A percentile compares a stretch with the other conserved stretches of the same genome.
phyloP scores from a whole-genome alignment of 768 basidiomycete species.

The Tephrocybe sp. region DNA sequence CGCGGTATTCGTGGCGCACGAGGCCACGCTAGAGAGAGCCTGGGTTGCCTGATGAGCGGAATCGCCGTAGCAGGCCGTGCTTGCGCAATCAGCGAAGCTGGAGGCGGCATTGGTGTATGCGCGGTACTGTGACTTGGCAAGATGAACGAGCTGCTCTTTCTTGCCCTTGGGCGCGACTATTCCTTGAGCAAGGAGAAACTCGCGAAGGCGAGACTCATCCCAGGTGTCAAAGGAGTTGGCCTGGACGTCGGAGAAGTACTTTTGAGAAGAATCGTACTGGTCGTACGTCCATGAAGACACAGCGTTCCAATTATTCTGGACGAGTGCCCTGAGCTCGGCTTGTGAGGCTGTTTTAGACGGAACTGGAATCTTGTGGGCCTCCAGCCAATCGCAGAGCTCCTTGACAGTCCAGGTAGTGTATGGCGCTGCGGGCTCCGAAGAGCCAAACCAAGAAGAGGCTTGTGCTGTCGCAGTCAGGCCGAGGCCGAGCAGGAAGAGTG shows the following conservation, averaged over 20 bases:
- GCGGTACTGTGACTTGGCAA: constrained; percentile 72
- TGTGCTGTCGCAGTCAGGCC: constrained; percentile 31
- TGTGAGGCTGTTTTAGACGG: constrained; percentile 45
- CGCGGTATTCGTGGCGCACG: constrained; percentile 55
- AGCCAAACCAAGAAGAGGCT: constrained; percentile 54
- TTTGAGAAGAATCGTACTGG: constrained; percentile 64
- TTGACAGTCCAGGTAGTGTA: constrained; percentile 60
- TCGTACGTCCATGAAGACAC: constrained; percentile 59
- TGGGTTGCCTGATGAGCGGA: constrained; percentile 38
- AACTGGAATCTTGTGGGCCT: constrained; percentile 59
- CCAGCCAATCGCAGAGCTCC: constrained; percentile 69
- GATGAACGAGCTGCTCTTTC: constrained; percentile 74
- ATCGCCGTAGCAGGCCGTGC: constrained; percentile 51
- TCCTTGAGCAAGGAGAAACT: constrained; percentile 86
- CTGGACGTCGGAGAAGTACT: constrained; percentile 56
- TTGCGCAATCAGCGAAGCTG: constrained; percentile 50
- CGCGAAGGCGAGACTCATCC: constrained; percentile 80
- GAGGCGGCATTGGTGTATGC: constrained; percentile 61
- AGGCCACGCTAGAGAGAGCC: constrained; percentile 39
- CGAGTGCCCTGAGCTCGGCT: constrained; percentile 43
- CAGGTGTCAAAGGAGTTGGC: constrained; percentile 73
- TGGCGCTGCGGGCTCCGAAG: constrained; percentile 30
- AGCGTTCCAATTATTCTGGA: constrained; percentile 62
- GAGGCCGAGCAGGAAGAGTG: constrained; percentile 30
- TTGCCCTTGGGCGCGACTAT: constrained; percentile 80